Base-by-base conservation (phyloP, 768 basidiomycete species). In the Boletus pseudo-olivaceus region DNA sequence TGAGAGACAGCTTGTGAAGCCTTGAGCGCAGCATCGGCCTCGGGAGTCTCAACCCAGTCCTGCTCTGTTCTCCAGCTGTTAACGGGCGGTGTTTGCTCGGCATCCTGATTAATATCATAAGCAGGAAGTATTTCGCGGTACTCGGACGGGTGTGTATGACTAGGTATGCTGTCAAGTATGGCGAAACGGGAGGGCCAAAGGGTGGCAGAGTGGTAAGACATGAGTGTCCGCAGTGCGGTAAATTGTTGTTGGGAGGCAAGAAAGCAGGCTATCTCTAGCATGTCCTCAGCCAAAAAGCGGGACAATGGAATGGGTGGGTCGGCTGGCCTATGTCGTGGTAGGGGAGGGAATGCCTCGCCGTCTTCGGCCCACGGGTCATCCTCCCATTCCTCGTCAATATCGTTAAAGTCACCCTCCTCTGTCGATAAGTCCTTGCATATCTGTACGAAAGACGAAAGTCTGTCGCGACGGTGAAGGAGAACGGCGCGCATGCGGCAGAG, bases 91-190 rank as follows among this genome's bases (percentile, higher is more conserved):
- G 42, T 50, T 35, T 66, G 60, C 65, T 90, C 88, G 26, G 57
- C 53, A 45, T 81, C 77, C 9, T 66, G 72, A 23, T 74, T 56
- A 7, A 69, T 51, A 59, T 92, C 84, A 54, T 84, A 75, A 0
- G 74, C 70, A 32, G 91, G 91, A 19, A 93, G 79, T 26, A 93
- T 58, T 30, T 78, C 76, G 32, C 73, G 74, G 66, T 81, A 90
- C 20, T 78, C 73, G 1, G 79, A 75, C 3, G 93, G 89, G 46
- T 83, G 76, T 9, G 78, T 73, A 70, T 92, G 83, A 60, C 84
- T 82, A 32, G 96, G 93, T 52, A 97, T 80, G 52, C 76, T 76
- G 50, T 88, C 81, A 49, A 95, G 75, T 46, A 98, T 79, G 30
- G 69, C 61, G 63, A 88, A 78, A 20, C 94, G 88, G 62, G 73